Base-by-base conservation (phyloP, 2,329 filamentous ascomycete species). In the Sporothrix pallida region DNA sequence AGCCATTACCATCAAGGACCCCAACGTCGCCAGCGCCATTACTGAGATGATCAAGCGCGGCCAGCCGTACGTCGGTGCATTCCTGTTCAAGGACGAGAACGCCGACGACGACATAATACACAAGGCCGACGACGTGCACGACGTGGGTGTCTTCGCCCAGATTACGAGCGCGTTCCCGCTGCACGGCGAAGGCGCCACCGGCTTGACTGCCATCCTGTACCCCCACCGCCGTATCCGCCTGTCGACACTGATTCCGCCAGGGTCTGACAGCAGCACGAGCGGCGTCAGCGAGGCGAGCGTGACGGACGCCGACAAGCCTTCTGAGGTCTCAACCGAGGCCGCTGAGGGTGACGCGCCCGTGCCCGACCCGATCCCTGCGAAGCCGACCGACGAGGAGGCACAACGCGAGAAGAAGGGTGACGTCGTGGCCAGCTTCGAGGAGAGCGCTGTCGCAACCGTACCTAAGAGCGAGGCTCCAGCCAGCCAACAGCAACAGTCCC, bases 21-120 rank as follows among this genome's bases (percentile, higher is more conserved):
- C 93, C 20, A 93, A 96, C 78, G 96, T 99, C 50, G 92, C 95
- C 15, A 90, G 91, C 54, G 96, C 96, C 26, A 97, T 99, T 77
- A 92, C 95, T 74, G 97, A 99, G 80, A 96, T 97, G 87, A 93
- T 98, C 81, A 97, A 97, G 86, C 89, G 95, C 71, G 96, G 96
- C 0, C 97, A 99, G 82, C 97, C 95, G 31, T 99, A 99, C 79
- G 94, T 99, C 56, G 96, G 96, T 76, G 95, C 95, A 2, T 99
- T 99, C 83, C 83, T 99, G 79, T 94, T 98, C 85, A 98, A 98
- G 83, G 95, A 99, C 80, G 95, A 98, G 80, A 92, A 94, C 76
- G 92, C 93, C 76, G 96, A 98, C 81, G 93, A 94, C 80, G 97
- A 99, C 82, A 89, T 97, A 68, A 98, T 99, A 80, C 93, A 95